Conservation (phyloP, 352 stramenopile species). For the Phytophthora brassicae region DNA sequence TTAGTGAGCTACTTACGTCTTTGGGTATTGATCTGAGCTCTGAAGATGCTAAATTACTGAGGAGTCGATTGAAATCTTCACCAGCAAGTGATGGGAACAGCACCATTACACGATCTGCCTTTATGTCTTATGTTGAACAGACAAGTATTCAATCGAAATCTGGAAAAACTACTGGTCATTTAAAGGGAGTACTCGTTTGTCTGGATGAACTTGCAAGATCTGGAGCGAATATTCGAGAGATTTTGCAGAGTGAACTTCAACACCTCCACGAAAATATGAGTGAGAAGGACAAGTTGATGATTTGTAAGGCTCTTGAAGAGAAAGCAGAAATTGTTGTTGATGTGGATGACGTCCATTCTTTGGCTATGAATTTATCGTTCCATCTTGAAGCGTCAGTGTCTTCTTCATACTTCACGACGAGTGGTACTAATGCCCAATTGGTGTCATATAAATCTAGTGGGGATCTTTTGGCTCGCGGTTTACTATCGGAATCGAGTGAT, state of each 20-base stretch:
- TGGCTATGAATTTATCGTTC: conserved; percentile 48
- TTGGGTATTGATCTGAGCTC: conserved; percentile 50
- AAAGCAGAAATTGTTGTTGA: conserved; percentile 28
- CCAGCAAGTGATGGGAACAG: not conserved
- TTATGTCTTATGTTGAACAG: conserved; percentile 24
- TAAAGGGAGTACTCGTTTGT: conserved; percentile 25
- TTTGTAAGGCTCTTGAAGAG: conserved; percentile 35
- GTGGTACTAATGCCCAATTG: not conserved
- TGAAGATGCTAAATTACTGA: conserved; percentile 44
- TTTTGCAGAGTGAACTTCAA: conserved; percentile 42
- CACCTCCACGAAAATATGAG: conserved; percentile 52
- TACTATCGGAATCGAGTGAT: conserved; percentile 20
- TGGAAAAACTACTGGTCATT: not conserved
- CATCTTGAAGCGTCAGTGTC: conserved; percentile 23
- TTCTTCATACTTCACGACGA: not conserved
- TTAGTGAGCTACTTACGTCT: conserved; percentile 35
- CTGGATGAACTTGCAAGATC: conserved; percentile 17
- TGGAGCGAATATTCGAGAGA: conserved; percentile 15
- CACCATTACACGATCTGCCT: conserved; percentile 21
- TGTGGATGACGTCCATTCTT: conserved; percentile 35
- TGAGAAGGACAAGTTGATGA: conserved; percentile 20
- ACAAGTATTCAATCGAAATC: conserved; percentile 3
- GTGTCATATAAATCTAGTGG: conserved; percentile 20
- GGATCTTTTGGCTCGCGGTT: conserved; percentile 38
- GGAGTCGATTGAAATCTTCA: conserved; percentile 43